Conservation (phyloP, 148 eudicot species). For the Linanthus parryae region DNA sequence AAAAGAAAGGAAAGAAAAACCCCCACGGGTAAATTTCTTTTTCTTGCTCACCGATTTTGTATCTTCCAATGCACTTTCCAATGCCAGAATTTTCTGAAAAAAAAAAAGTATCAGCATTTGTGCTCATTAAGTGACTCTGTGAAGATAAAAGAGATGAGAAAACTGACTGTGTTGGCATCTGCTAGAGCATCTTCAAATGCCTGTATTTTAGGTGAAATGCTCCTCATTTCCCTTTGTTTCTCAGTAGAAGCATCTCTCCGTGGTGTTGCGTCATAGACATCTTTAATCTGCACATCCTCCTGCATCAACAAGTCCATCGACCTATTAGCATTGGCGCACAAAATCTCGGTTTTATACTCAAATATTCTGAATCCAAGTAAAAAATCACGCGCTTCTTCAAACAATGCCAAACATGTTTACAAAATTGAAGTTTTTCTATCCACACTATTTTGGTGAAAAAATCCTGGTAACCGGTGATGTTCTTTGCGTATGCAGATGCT, state of each 20-base stretch:
- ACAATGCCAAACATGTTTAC: too few relatives aligned
- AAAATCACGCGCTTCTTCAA: too few relatives aligned
- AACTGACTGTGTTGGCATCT: conserved; percentile 28
- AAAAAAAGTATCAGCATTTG: neutral
- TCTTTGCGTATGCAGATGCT: neutral
- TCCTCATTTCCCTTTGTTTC: neutral
- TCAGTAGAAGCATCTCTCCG: neutral
- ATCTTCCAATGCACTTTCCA: conserved; percentile 37
- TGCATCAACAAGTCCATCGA: conserved; percentile 10
- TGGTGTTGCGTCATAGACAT: conserved; percentile 7
- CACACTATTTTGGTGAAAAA: neutral
- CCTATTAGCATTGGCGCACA: neutral
- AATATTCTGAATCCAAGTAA: too few relatives aligned
- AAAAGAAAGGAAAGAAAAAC: neutral
- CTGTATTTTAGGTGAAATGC: conserved; percentile 16
- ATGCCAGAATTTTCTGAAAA: conserved; percentile 33
- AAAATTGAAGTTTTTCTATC: too few relatives aligned
- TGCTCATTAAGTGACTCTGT: neutral
- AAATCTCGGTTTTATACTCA: too few relatives aligned
- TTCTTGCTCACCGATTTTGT: conserved; percentile 29
- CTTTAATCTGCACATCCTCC: conserved; percentile 12
- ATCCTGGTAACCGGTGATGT: neutral
- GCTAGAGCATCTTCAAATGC: conserved; percentile 31
- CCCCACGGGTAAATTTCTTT: too few relatives aligned
- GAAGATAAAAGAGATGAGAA: too few relatives aligned